Base-by-base conservation (phyloP, 192 early-diverging fungal species). In the Backusella parvicylindrica region DNA sequence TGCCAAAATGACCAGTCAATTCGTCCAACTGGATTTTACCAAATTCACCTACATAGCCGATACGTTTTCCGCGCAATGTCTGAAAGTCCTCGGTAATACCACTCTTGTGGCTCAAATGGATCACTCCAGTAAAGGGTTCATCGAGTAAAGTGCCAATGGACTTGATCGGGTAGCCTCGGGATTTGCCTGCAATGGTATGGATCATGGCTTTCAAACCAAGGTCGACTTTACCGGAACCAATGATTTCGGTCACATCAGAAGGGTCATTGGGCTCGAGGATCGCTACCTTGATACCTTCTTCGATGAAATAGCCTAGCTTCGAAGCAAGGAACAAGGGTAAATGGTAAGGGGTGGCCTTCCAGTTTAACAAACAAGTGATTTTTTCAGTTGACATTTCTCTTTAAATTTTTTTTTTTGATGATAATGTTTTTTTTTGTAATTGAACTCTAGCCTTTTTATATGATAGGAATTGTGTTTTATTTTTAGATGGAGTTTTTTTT, bases 201-300 rank as follows among this genome's bases (percentile, higher is more conserved):
- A 91, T 90, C 88, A 91, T 91, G 36, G 89, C 89, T 76, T 91
- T 91, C 77, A 85, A 87, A 18, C 87, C 89, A 33, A 91, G 75
- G 28, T 91, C 89, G 11, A 84, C 80, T 74, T 87, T 89, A 16
- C 89, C 89, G 0, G 82, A 85, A 18, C 89, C 89, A 60, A 89
- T 89, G 69, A 91, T 86, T 64, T 88, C 89, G 31, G 89, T 90
- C 6, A 91, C 88, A 73, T 90, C 89, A 1, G 86, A 87, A 1
- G 89, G 89, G 68, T 91, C 86, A 70, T 80, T 82, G 38, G 89
- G 89, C 79, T 91, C 89, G 30, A 91, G 82, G 69, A 91, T 86
- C n/a, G 89, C 89, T 1, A 91, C 88, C 40, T 84, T 85, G 75
- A 91, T 79, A 60, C 86, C 88, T 70, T 91, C 84, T 16, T 86